Evolutionary conservation across 202 grass and related monocot genomes (phyloP), one percentile per base, ranked within the genome.

Genomic region (Carex sylvatica): DNA sequence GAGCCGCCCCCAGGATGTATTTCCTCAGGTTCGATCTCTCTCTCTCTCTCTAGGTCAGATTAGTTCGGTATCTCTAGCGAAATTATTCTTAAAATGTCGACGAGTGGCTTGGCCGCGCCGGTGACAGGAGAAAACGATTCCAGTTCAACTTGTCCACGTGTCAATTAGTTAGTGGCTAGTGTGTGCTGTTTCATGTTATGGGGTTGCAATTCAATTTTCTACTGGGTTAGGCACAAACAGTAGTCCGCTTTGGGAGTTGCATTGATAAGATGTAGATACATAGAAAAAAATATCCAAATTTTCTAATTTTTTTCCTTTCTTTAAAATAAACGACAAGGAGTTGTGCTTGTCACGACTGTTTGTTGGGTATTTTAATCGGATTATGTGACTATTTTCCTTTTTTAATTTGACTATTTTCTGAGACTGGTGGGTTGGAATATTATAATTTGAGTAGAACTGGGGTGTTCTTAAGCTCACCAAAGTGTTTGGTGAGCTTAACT

Each of bases 301-400:
- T 33, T 56, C 28, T 28, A 28, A 28, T 28, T 56, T 6, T 18
- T 38, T 77, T 77, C 9, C 10, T n/a, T 59, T 77, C 36, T 18
- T 18, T 33, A 38, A 12, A 5, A 64, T 80, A 81, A 51, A 65
- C 78, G 78, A 81, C 78, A 81, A 81, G 24, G 19, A 52, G 22
- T n/a, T 69, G 80, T 82, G 80, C 44, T 81, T 81, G 14, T 81
- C 78, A 81, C 42, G 78, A 66, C 78, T 81, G 78, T 81, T 65
- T 58, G 78, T 81, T 81, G 78, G 78, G 74, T 77, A 77, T 77
- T 77, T 38, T 59, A 59, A 59, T 77, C 59, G 1, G 8, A 58
- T 36, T 58, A n/a, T n/a, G 3, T 2, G 49, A 33, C 72, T 33
- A 31, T 55, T 54, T 55, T 55, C 51, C 49, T n/a, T 54, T 75